Evolutionary conservation across 2,329 filamentous ascomycete genomes (phyloP), one percentile per base, ranked within the genome.

Genomic region (Drechslera avenae): DNA sequence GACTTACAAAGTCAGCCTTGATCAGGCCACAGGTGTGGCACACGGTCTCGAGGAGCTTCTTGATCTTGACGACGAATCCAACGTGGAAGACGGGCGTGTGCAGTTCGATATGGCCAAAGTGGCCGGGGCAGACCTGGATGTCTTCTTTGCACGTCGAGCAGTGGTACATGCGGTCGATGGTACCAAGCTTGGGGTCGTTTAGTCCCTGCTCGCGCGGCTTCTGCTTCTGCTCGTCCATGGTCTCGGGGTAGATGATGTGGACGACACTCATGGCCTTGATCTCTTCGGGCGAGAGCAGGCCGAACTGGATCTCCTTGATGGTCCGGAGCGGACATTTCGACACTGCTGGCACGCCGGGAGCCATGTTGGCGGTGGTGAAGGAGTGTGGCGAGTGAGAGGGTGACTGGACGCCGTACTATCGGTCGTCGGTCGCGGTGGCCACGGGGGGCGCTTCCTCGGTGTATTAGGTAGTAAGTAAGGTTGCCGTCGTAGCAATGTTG

Each of bases 1-100:
- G 81, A 95, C 93, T 91, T 87, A 97, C 93, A 87, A 91, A 90
- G 84, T 97, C 92, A 78, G 91, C 88, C 82, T 96, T 85, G 73
- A 97, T 90, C 82, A 94, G 96, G 79, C 92, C 93, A 83, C 95
- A 99, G 77, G 95, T 97, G 80, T 96, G 92, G 83, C 95, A 99
- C 76, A 99, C 92, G 66, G 92, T 94, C 83, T 99, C 95, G 75
- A 99, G 82, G 67, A 99, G 86, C 82, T 97, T 99, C 83, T 99
- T 99, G 78, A 96, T 92, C 81, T 97, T 97, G 76, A 90, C 95
- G 79, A 99, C 89, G 78, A 97, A 99, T 69, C 94, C 85, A 66
- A 87, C 84, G 67, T 99, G 94, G 76, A 89, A 99, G 66, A 99
- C 94, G 48, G 95, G 94, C 72, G 91, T 92, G 34, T 94, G 92